Conservation (phyloP, 257 asterid species). For the Lavandula angustifolia region DNA sequence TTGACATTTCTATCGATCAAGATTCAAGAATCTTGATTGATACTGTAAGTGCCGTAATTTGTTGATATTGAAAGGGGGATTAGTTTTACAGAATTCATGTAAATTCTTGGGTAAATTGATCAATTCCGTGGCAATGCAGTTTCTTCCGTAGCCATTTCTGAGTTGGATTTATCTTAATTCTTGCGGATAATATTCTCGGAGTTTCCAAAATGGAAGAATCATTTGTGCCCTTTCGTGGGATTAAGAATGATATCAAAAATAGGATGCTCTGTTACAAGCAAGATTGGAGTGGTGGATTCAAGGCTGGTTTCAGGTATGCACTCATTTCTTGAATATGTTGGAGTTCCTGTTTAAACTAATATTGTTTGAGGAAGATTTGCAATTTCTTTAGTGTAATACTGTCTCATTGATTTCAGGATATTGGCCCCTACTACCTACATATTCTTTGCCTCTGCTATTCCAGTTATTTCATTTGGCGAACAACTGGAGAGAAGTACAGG, state of each 20-base stretch:
- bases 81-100: conserved; percentile 29
- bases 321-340: not conserved
- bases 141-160: conserved; percentile 22
- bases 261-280: conserved; percentile 80
- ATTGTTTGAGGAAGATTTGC: not conserved
- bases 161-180: not conserved
- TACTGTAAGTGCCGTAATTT: not conserved
- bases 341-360: not conserved
- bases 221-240: conserved; percentile 82
- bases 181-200: not conserved
- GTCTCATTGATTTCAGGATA: conserved; percentile 49
- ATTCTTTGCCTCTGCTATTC: conserved; percentile 85
- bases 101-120: conserved; percentile 24
- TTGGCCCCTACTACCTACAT: conserved; percentile 85
- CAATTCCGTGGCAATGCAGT: conserved; percentile 28
- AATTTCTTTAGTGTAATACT: conserved; percentile 4
- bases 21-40: conserved; percentile 24
- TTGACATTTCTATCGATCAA: conserved; percentile 26
- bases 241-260: conserved; percentile 68
- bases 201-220: conserved; percentile 64
- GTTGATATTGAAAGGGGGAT: conserved; percentile 16
- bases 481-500: conserved; percentile 82
- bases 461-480: conserved; percentile 84
- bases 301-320: conserved; percentile 65
- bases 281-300: conserved; percentile 84